phyloP scores from a whole-genome alignment of 331 rosid species.

The Malus hybrid region DNA sequence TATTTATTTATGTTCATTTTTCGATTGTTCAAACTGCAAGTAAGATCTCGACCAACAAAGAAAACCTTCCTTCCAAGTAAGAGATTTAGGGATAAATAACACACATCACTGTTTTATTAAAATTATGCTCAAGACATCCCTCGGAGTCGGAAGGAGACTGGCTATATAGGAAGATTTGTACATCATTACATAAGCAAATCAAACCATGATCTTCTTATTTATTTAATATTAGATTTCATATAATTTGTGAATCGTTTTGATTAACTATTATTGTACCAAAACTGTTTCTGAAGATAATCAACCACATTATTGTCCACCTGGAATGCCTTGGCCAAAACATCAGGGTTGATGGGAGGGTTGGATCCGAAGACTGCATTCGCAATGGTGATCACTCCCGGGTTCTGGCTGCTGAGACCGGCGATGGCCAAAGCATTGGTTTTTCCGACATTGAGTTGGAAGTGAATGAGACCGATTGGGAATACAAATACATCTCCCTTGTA shows the following conservation, averaged over 20 bases:
- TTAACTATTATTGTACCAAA: conserved; percentile 2
- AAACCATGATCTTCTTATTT: too few relatives aligned
- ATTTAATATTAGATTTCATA: too few relatives aligned
- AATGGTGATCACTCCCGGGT: neutral
- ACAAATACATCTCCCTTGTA: conserved; percentile 1
- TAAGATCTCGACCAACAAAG: too few relatives aligned
- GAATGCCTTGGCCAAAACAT: neutral
- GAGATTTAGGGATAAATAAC: too few relatives aligned
- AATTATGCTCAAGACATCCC: too few relatives aligned
- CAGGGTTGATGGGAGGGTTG: neutral
- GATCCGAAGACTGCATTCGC: conserved; percentile 10
- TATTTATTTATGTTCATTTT: too few relatives aligned
- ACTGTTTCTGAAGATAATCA: conserved; percentile 10
- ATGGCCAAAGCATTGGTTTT: neutral
- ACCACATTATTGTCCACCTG: neutral
- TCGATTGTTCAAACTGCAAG: too few relatives aligned
- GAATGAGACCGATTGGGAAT: neutral
- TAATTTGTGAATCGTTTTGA: neutral
- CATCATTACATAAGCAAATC: too few relatives aligned
- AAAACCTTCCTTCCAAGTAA: too few relatives aligned
- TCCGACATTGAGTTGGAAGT: neutral
- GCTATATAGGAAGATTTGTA: too few relatives aligned
- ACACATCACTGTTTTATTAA: too few relatives aligned
- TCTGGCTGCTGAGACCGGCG: conserved; percentile 3
- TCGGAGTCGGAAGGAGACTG: too few relatives aligned